Percentiles rank a stretch among this genome's conserved stretches.
phyloP scores from a whole-genome alignment of 805 yeast species.

The Cyberlindnera japonica region DNA sequence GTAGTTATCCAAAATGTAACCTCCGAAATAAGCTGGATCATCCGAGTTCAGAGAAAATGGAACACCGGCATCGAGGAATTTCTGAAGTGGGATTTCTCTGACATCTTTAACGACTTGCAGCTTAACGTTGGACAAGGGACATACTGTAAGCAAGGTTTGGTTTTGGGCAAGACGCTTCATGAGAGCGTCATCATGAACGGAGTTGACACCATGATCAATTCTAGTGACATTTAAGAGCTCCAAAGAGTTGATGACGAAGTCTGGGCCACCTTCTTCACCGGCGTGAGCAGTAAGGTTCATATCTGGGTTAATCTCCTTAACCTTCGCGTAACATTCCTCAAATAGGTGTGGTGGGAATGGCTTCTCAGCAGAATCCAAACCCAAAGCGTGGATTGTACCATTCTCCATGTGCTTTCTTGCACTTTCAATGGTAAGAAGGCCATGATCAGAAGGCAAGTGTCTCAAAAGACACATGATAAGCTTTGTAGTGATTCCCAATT shows the following conservation, averaged over 20 bases:
- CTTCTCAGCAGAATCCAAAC: conserved; percentile 76
- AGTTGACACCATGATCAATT: conserved; percentile 78
- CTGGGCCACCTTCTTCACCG: conserved; percentile 84
- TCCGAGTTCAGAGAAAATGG: conserved; percentile 76
- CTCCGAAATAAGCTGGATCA: conserved; percentile 83
- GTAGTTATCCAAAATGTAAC: conserved; percentile 78
- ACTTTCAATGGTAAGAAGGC: conserved; percentile 51
- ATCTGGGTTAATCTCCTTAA: conserved; percentile 46
- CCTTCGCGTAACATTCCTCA: conserved; percentile 53
- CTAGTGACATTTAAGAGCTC: conserved; percentile 59
- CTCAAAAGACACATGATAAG: conserved; percentile 80
- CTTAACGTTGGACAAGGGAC: conserved; percentile 76
- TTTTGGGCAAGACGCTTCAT: conserved; percentile 53
- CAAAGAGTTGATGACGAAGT: conserved; percentile 56
- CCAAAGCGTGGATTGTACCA: conserved; percentile 71
- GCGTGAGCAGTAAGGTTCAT: conserved; percentile 79
- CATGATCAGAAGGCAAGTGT: conserved; percentile 62
- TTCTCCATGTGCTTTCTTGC: conserved; percentile 49
- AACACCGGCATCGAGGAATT: conserved; percentile 56
- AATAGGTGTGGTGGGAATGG: conserved; percentile 76
- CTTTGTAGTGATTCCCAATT: conserved; percentile 62
- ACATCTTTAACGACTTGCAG: conserved; percentile 70
- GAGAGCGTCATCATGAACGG: conserved; percentile 50
- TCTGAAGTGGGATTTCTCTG: conserved; percentile 59
- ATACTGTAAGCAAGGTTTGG: conserved; percentile 59